These are phyloP conservation scores for Aspergillus mulundensis DNA, from an alignment of 495 filamentous ascomycete species.

Conservation along the genomic window DNA sequence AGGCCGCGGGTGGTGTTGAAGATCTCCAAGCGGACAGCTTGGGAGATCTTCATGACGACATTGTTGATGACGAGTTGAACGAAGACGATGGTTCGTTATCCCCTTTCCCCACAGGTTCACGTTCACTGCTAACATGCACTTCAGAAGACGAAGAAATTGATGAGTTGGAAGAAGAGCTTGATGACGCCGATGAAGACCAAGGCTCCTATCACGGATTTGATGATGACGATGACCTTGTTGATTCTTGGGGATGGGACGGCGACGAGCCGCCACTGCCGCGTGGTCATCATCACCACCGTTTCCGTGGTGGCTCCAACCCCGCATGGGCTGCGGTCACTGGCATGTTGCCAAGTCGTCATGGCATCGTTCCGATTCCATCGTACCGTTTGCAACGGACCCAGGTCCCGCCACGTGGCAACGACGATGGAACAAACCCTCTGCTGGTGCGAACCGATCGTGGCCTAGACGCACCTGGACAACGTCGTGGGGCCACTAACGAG, in stretches of 20 bases:
- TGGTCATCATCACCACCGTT: conserved; percentile 46
- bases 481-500: conserved; percentile 29
- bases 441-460: conserved; percentile 46
- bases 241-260: conserved; percentile 55
- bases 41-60: conserved; percentile 42
- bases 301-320: conserved; percentile 34
- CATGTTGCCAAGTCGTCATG: conserved; percentile 40
- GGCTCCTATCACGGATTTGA: conserved; percentile 44
- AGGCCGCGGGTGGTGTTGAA: conserved; percentile 35
- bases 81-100: conserved; percentile 64
- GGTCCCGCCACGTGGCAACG: conserved; percentile 47
- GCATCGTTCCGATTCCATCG: conserved; percentile 45
- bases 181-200: conserved; percentile 47
- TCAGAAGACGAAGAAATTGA: conserved; percentile 51
- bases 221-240: conserved; percentile 50
- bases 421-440: conserved; percentile 81
- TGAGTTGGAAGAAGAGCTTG: conserved; percentile 47
- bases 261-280: conserved; percentile 44
- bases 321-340: conserved; percentile 44
- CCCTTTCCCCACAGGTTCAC: neutral
- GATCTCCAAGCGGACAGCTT: conserved; percentile 35
- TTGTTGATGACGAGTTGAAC: conserved; percentile 67
- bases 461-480: conserved; percentile 27
- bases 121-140: conserved; percentile 15
- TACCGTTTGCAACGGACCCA: conserved; percentile 54